Evolutionary conservation across 352 stramenopile species (phyloP).

Genomic region (Plasmopara halstedii): DNA sequence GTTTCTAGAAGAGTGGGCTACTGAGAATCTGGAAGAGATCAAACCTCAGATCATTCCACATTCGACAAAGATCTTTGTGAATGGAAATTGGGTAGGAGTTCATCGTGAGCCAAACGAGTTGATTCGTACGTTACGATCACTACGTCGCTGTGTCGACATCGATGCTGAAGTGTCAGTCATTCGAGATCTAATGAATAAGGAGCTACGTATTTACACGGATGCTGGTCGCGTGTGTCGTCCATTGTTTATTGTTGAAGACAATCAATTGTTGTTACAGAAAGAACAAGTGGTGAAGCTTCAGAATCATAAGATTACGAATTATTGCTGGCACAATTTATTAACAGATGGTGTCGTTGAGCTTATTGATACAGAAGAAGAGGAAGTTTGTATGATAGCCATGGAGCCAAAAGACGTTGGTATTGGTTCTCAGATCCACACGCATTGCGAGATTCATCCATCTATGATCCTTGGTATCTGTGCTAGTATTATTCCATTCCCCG

Average conservation of each 20-base stretch:
- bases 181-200: slow-evolving; percentile 96
- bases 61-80: slow-evolving; percentile 99
- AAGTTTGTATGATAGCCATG: slow-evolving; percentile 99
- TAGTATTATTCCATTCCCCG: slow-evolving; percentile 99
- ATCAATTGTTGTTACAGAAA: slow-evolving; percentile 95
- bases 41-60: slow-evolving; percentile 95
- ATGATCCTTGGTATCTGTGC: slow-evolving; percentile 99
- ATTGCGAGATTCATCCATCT: slow-evolving; percentile 99
- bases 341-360: slow-evolving; percentile 96
- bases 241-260: slow-evolving; percentile 98
- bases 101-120: slow-evolving; percentile 96
- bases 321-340: slow-evolving; percentile 81
- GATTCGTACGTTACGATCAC: slow-evolving; percentile 91
- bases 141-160: slow-evolving; percentile 96
- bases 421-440: slow-evolving; percentile 95
- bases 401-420: slow-evolving; percentile 91
- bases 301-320: slow-evolving; percentile 86
- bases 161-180: slow-evolving; percentile 98
- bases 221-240: slow-evolving; percentile 97
- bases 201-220: slow-evolving; percentile 99
- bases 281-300: slow-evolving; percentile 95
- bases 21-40: slow-evolving; percentile 97
- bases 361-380: slow-evolving; percentile 99
- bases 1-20: slow-evolving; percentile 98
- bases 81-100: slow-evolving; percentile 99